Base-by-base conservation (phyloP, 768 basidiomycete genomes). In the Nevesoporus exiguus region DNA sequence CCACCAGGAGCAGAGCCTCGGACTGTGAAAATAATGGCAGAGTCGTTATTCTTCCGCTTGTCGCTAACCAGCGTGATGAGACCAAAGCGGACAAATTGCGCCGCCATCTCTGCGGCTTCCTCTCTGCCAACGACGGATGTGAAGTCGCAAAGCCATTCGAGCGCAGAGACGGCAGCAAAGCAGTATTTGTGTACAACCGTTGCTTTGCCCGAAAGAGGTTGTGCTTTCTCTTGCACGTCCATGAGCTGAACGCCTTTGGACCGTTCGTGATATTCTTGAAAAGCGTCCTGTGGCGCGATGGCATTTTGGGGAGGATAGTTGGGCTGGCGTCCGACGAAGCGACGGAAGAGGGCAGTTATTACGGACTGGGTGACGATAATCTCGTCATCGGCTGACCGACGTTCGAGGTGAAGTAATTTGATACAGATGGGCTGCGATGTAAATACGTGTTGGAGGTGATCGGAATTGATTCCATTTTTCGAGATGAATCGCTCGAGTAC, bases 401-500 rank as follows among this genome's bases (percentile, higher is more conserved):
- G 83, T 70, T 99, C 97, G 67, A 99, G 87, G 73, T 99, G 96
- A 10, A 99, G 84, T 7, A 98, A 82, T 72, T 98, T 97, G 80
- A 98, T 90, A 74, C 93, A 95, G 61, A 99, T 98, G 31, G 96
- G 94, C 66, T 97, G 93, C 0, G 89, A 80, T 15, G 83, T 81
- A 70, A 98, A 99, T 42, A 98, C 90, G 49, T 81, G 83, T 59
- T 93, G 83, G 19, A 98, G 83, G 70, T 94, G 87, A 73, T 97
- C 93, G 40, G 93, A 88, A 60, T 88, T 92, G 76, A 99, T 98
- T 63, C 97, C 97, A 70, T 99, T 98, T 80, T 96, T 98, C 72
- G 88, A 90, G 77, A 98, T 97, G 79, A 99, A 99, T n/a, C 97
- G 87, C 69, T 99, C 97, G 59, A 99, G 85, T 64, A 99, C 91